Percentiles rank a stretch among this genome's conserved stretches.
phyloP scores from a whole-genome alignment of 306 rosid genomes.

The Quillaja saponaria region DNA sequence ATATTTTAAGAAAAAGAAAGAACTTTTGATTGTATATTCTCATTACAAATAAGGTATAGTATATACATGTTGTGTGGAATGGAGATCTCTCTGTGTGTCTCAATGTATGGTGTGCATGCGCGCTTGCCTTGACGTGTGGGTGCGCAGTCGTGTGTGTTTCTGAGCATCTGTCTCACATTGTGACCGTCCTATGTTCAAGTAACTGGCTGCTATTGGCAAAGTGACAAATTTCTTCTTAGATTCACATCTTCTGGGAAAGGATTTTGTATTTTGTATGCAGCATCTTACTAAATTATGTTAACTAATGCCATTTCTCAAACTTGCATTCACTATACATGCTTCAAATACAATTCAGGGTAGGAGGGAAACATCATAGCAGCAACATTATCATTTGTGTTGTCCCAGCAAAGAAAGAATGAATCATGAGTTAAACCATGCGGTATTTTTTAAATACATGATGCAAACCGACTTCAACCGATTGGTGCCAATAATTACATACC shows the following conservation, averaged over 20 bases:
- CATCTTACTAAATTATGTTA: background rate
- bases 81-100: slow-evolving; percentile 14
- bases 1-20: slow-evolving; percentile 43
- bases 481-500: slow-evolving; percentile 29
- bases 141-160: too few relatives aligned
- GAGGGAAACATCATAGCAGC: slow-evolving; percentile 32
- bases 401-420: slow-evolving; percentile 43
- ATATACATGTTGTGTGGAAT: slow-evolving; percentile 34
- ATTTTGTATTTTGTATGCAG: background rate
- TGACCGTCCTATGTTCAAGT: too few relatives aligned
- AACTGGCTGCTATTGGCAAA: too few relatives aligned
- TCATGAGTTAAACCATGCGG: slow-evolving; percentile 52
- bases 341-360: slow-evolving; percentile 14
- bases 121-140: too few relatives aligned
- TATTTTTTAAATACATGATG: too few relatives aligned
- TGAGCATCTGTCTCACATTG: slow-evolving; percentile 6
- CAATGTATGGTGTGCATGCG: too few relatives aligned
- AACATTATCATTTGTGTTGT: slow-evolving; percentile 38
- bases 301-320: background rate
- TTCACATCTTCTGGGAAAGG: too few relatives aligned
- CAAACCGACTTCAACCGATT: slow-evolving; percentile 39
- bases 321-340: background rate
- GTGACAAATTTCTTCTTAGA: slow-evolving; percentile 8
- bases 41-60: slow-evolving; percentile 37
- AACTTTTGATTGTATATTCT: slow-evolving; percentile 44